phyloP scores from a whole-genome alignment of 257 asterid genomes.

The Leonotis leonurus region DNA sequence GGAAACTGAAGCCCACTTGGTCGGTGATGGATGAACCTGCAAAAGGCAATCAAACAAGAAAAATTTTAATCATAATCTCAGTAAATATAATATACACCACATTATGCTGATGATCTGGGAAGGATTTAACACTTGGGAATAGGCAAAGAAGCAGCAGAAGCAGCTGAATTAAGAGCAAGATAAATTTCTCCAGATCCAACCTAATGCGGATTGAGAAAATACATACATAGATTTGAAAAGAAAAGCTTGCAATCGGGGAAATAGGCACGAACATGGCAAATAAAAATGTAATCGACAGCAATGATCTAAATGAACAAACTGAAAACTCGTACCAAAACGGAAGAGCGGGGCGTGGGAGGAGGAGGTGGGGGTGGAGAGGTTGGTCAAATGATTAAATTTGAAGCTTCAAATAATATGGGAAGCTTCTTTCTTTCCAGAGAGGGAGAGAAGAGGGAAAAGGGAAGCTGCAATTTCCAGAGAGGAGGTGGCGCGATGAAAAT shows the following conservation, averaged over 20 bases:
- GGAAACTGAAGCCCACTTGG: background rate
- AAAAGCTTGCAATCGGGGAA: conserved; percentile 2
- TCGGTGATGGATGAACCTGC: conserved; percentile 14
- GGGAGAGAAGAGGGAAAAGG: background rate
- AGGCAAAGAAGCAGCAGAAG: too few species aligned
- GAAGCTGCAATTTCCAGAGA: background rate
- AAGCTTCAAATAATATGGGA: background rate
- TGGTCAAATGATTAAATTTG: too few species aligned
- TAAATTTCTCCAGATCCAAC: conserved; percentile 20
- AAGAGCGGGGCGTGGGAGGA: conserved; percentile 16
- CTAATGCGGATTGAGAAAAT: background rate
- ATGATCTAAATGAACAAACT: conserved; percentile 12
- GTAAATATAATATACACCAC: too few species aligned
- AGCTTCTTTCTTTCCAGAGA: background rate
- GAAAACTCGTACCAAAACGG: too few species aligned
- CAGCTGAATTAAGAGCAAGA: conserved; percentile 6
- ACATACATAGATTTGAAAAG: background rate
- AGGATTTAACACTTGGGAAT: too few species aligned
- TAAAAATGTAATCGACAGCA: background rate
- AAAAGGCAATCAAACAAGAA: conserved; percentile 9
- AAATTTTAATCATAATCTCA: background rate
- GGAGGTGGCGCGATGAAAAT: conserved; percentile 15
- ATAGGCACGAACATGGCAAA: background rate
- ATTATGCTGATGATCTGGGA: too few species aligned
- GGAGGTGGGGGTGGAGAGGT: too few species aligned